A percentile compares a stretch with the other conserved stretches of the same genome.
Evolutionary conservation across 768 basidiomycete species (phyloP).

Genomic region (Fibroporia radiculosa): DNA sequence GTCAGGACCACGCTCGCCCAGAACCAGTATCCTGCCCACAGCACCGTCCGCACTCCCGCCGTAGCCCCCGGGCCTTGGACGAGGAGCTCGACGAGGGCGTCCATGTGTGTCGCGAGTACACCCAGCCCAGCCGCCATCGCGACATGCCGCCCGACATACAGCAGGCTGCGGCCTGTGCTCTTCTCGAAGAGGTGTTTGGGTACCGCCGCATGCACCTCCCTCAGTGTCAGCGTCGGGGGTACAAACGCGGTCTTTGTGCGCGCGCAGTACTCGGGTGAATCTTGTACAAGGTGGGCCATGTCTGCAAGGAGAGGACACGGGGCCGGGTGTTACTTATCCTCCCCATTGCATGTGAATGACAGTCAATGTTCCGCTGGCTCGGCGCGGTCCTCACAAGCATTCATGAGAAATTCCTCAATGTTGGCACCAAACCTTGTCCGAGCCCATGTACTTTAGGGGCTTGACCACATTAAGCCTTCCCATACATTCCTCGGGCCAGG

Average conservation of each 20-base stretch:
- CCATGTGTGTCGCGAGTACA: conserved; percentile 31
- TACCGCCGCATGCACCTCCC: conserved; percentile 40
- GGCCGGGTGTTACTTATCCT: too few species aligned
- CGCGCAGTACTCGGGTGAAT: conserved; percentile 44
- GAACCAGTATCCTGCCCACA: conserved; percentile 19
- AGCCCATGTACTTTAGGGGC: too few species aligned
- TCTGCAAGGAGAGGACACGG: too few species aligned
- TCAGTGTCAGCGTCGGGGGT: conserved; percentile 31
- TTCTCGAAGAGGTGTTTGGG: conserved; percentile 39
- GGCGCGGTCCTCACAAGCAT: too few species aligned
- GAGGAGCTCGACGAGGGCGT: conserved; percentile 1
- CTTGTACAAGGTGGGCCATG: conserved; percentile 10
- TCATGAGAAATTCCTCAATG: too few species aligned
- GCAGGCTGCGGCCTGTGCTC: conserved; percentile 35
- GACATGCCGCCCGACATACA: conserved; percentile 37
- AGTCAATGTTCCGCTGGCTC: too few species aligned
- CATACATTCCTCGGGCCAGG: too few species aligned
- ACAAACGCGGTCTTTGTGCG: conserved; percentile 31
- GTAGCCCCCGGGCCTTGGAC: not conserved
- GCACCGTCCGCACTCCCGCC: not conserved
- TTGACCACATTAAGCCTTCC: too few species aligned
- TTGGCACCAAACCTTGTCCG: too few species aligned
- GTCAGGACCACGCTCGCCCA: conserved; percentile 19
- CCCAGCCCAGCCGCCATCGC: conserved; percentile 32
- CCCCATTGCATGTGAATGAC: too few species aligned